A percentile compares a stretch with the other conserved stretches of the same genome.
Conservation (phyloP, 2,329 filamentous ascomycete genomes). For the Cercospora sp. region DNA sequence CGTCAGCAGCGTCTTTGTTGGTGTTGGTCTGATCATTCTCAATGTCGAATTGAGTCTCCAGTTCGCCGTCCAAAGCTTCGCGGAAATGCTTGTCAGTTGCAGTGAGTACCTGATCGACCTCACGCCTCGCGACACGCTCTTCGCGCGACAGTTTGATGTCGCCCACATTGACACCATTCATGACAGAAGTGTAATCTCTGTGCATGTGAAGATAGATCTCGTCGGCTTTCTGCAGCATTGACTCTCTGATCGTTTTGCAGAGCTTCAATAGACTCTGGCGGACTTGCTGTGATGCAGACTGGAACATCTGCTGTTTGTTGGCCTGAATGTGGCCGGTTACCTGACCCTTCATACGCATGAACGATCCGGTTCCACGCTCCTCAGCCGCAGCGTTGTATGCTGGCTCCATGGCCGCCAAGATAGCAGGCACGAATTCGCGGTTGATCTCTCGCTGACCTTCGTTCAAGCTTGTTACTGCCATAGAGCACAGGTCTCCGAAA, state of each 20-base stretch:
- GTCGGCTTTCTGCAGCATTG: slow-evolving; percentile 48
- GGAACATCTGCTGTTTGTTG: slow-evolving; percentile 52
- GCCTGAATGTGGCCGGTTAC: slow-evolving; percentile 51
- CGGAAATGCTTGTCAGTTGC: slow-evolving; percentile 23
- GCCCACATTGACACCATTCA: slow-evolving; percentile 31
- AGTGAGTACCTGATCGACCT: slow-evolving; percentile 26
- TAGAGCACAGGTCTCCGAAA: slow-evolving; percentile 42
- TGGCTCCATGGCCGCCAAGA: slow-evolving; percentile 48
- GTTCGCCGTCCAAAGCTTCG: slow-evolving; percentile 22
- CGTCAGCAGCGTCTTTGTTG: not conserved
- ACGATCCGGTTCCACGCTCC: slow-evolving; percentile 51
- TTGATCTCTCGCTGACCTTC: slow-evolving; percentile 54
- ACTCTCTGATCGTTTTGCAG: slow-evolving; percentile 45
- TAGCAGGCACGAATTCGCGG: slow-evolving; percentile 54
- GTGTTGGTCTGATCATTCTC: not conserved
- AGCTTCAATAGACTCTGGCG: slow-evolving; percentile 44
- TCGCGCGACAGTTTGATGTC: slow-evolving; percentile 24
- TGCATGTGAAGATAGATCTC: slow-evolving; percentile 44
- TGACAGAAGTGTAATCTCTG: slow-evolving; percentile 41
- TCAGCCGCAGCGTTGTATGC: slow-evolving; percentile 50
- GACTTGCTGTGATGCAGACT: slow-evolving; percentile 46
- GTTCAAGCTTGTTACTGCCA: slow-evolving; percentile 43
- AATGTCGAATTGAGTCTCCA: slow-evolving; percentile 8
- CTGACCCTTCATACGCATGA: slow-evolving; percentile 53
- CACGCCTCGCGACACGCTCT: slow-evolving; percentile 25